Evolutionary conservation across 768 basidiomycete species (phyloP), one percentile per base, ranked within the genome.

Genomic region (Inosperma sp.): DNA sequence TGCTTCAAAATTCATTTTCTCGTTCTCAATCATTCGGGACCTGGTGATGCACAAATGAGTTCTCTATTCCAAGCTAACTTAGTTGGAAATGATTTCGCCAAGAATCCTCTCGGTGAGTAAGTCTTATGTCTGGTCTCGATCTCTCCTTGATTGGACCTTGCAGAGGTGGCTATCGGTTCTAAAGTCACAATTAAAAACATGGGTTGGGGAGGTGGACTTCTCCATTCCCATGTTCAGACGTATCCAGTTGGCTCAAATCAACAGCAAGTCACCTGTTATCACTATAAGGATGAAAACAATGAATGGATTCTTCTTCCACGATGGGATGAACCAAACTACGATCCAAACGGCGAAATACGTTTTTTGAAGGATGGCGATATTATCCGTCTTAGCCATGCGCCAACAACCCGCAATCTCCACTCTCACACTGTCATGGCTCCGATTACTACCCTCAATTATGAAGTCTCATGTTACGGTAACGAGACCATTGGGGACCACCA

Each of bases 281-380:
- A 99, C 72, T 98, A 99, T 81, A 97, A 96, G 72, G 96, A 98
- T 63, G 83, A 85, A 41, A 99, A 99, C 77, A 99, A 99, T 71
- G 77, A 97, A 37, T 98, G 92, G 88, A 60, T 72, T 14, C 64
- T 98, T 56, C 73, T 84, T 2, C 93, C 92, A 5, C 75, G 73
- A 1, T 97, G 95, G 96, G 80, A 86, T 27, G 81, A 86, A 53
- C 72, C 80, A 0, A 62, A 67, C 1, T 80, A 86, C 61, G 77
- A 91, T 59, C 81, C 80, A 4, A 78, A 87, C 45, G 81, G 76
- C 44, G 78, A 79, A 5, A 68, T 97, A 46, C 74, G 74, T 36
- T 97, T 73, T 74, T 73, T 98, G 53, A 66, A 79, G 46, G 68
- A 95, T 64, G 85, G 85, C 21, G 88, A 93, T 62, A 68, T 79